Conservation (phyloP, 208 protist species). For the Tritrichomonas musculus region DNA sequence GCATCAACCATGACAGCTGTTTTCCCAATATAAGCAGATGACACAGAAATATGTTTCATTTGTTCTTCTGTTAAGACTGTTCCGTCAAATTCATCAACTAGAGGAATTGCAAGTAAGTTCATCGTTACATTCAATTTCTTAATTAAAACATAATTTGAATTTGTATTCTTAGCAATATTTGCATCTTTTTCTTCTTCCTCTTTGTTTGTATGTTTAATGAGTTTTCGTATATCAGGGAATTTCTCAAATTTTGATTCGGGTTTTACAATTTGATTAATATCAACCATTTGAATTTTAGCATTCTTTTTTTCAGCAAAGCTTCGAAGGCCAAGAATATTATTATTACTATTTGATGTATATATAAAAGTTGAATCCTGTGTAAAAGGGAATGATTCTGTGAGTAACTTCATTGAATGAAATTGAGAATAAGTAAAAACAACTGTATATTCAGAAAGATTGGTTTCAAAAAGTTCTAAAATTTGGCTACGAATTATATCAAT, state of each 20-base stretch:
- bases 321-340: background rate
- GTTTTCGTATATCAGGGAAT: too few relatives aligned
- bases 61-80: background rate
- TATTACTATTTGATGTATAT: background rate
- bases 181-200: background rate
- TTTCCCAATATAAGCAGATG: background rate
- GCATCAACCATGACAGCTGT: background rate
- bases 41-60: background rate
- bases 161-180: too few relatives aligned
- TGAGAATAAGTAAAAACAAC: slow-evolving; percentile 1
- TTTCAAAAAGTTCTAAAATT: background rate
- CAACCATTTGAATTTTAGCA: background rate
- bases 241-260: background rate
- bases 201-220: background rate
- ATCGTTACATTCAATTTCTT: too few relatives aligned
- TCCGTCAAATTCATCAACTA: background rate
- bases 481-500: background rate
- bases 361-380: background rate
- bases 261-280: background rate
- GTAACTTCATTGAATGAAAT: background rate
- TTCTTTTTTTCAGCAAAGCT: background rate
- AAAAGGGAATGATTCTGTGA: background rate
- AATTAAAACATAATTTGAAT: too few relatives aligned
- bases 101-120: background rate
- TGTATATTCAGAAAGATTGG: background rate